Base-by-base conservation (phyloP, 2,329 filamentous ascomycete genomes). In the Blastomyces parvus region DNA sequence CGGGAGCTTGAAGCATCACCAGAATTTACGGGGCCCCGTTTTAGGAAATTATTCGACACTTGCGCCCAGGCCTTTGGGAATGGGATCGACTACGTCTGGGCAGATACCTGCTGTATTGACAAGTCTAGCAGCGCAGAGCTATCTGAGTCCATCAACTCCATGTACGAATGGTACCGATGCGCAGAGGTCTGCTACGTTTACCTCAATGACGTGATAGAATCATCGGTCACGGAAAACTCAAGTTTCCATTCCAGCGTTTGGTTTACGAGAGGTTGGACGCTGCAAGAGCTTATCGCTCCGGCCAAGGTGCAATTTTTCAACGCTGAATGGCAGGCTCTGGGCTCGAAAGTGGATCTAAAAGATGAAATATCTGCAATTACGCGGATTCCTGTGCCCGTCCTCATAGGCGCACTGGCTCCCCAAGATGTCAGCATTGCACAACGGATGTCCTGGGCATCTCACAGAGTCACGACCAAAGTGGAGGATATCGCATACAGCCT, bases 41-140 rank as follows among this genome's bases (percentile, higher is more conserved):
- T 60, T 58, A 53, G 11, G 19, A 63, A 63, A 19, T 22, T 61
- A 14, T 53, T 30, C n/a, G 11, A 42, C 8, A 48, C 52, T 48
- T 64, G 63, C 52, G 56, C 65, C 46, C 66, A 68, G 9, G 70
- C 72, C 2, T 7, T 30, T 5, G 61, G 64, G 3, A 72, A 76
- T 58, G 69, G 67, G 9, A 61, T 72, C 4, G 65, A 61, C 5
- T 76, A 74, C 50, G 65, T 70, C n/a, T 78, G 76, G 75, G 67
- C 75, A 5, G 76, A 77, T 65, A 77, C 74, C 0, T 75, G 72
- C 66, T 77, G 75, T 61, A 77, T 77, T 62, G 72, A 76, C 64
- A 76, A 76, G 64, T 65, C 64, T 0, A 73, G 69, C 63, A 73
- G 69, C 55, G 67, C 73, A 0, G 75, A 77, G 67, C 67, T 77